Evolutionary conservation across 192 early-diverging fungal genomes (phyloP).

Genomic region (Chytriomyces confervae): DNA sequence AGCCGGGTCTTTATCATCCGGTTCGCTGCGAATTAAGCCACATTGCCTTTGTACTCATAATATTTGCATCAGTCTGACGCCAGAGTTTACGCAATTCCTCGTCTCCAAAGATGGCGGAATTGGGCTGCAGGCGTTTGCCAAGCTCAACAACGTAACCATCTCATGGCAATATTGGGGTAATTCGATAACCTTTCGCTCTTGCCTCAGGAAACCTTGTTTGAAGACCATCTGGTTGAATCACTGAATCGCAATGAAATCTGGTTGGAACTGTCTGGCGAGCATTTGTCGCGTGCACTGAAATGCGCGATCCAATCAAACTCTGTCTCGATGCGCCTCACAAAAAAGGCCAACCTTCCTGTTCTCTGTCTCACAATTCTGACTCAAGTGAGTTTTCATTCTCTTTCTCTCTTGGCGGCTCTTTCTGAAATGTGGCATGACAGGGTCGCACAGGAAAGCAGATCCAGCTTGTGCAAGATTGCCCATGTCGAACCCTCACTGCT

Average conservation of each 20-base stretch:
- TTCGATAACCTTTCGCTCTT: neutral
- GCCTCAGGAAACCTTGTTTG: constrained; percentile 64
- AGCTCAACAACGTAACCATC: constrained; percentile 42
- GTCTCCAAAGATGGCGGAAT: constrained; percentile 60
- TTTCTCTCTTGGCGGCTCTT: neutral
- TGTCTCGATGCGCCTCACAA: constrained; percentile 68
- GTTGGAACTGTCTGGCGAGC: constrained; percentile 70
- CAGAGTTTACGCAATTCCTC: constrained; percentile 68
- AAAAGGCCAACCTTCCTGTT: constrained; percentile 61
- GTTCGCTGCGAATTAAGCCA: neutral
- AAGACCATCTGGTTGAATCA: constrained; percentile 73
- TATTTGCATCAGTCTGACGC: constrained; percentile 52
- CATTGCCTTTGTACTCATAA: neutral
- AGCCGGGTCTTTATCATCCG: constrained; percentile 69
- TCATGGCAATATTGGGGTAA: neutral
- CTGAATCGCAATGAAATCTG: constrained; percentile 73
- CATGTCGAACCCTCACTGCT: constrained; percentile 57
- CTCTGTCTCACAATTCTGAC: constrained; percentile 58
- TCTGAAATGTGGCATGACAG: constrained; percentile 28
- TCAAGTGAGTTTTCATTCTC: constrained; percentile 19
- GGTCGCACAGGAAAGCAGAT: constrained; percentile 48
- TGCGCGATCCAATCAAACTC: constrained; percentile 60
- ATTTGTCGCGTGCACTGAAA: constrained; percentile 67
- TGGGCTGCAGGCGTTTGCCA: constrained; percentile 70
- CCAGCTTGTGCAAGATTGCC: constrained; percentile 64